These are phyloP conservation scores for Wickerhamiella lipophila DNA, from an alignment of 805 yeast genomes.

Conservation along the genomic window DNA sequence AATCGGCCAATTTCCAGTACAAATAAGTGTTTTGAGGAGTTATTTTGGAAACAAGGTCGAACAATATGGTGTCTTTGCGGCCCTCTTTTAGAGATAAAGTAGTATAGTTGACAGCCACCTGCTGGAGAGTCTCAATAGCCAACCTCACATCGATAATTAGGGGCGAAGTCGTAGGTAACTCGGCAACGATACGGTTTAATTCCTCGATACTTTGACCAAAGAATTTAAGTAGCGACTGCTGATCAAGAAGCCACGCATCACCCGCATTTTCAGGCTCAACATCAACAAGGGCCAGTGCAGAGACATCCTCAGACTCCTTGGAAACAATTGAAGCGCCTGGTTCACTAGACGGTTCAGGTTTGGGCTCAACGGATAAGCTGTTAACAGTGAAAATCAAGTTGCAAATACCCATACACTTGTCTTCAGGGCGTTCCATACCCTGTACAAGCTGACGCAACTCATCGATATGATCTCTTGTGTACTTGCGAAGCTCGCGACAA, in stretches of 20 bases:
- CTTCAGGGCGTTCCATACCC: constrained; percentile 40
- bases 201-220: constrained; percentile 11
- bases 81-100: background rate
- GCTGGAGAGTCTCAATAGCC: constrained; percentile 51
- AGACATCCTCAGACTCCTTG: background rate
- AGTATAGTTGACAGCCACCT: constrained; percentile 32
- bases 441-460: constrained; percentile 37
- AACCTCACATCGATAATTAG: constrained; percentile 40
- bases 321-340: background rate
- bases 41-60: background rate
- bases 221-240: constrained; percentile 8
- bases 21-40: background rate
- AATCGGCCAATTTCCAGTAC: constrained; percentile 38
- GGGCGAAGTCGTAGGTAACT: constrained; percentile 20
- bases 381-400: constrained; percentile 45
- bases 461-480: constrained; percentile 41
- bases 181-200: background rate
- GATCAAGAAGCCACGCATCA: constrained; percentile 9
- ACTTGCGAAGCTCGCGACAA: constrained; percentile 36
- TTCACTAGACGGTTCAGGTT: constrained; percentile 38
- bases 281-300: background rate
- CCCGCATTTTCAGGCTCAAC: background rate
- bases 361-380: constrained; percentile 37
- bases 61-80: background rate
- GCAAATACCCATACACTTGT: constrained; percentile 51